Base-by-base conservation (phyloP, 495 filamentous ascomycete genomes). In the Evansstolkia leycettana region DNA sequence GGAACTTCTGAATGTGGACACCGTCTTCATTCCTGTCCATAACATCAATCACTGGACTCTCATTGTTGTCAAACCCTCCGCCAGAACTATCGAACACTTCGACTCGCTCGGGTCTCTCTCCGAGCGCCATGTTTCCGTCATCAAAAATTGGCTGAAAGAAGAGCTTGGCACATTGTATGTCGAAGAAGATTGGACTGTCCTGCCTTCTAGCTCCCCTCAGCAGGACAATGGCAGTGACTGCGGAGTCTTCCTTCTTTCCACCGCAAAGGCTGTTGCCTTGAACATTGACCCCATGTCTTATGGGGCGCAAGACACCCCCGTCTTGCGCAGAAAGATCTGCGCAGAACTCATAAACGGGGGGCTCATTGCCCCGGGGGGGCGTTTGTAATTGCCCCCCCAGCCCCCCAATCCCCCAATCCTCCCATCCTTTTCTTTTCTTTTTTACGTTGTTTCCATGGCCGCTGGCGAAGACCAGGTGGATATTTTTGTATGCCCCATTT, bases 211-310 rank as follows among this genome's bases (percentile, higher is more conserved):
- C 5, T 55, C 47, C 0, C 74, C 78, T 0, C 50, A 45, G 6
- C 86, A 94, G 43, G 59, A 59, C 31, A 92, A 92, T 45, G 69
- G 69, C 1, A 75, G 60, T 39, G 86, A 94, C 48, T 94, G 86
- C 40, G 86, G 86, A 5, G 79, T 86, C 2, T 92, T 89, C 46
- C 67, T 78, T 3, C 69, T 82, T 13, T 80, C 78, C 0, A 87
- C 82, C 23, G 77, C 78, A 23, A 77, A 83, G 37, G 81, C 78
- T 45, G 48, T 86, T 15, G 66, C 75, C 0, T 47, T 82, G 6
- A 77, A 76, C 0, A 48, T 84, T 8, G 70, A 78, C 36, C 80
- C 80, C 0, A 67, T 60, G 35, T 57, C 64, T 0, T 83, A 81
- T 43, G 52, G 56, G 0, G 55, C 74, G 15, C n/a, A 18, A 0